Evolutionary conservation across 2,329 filamentous ascomycete genomes (phyloP).

Genomic region (Ophiostoma himal-ulmi): DNA sequence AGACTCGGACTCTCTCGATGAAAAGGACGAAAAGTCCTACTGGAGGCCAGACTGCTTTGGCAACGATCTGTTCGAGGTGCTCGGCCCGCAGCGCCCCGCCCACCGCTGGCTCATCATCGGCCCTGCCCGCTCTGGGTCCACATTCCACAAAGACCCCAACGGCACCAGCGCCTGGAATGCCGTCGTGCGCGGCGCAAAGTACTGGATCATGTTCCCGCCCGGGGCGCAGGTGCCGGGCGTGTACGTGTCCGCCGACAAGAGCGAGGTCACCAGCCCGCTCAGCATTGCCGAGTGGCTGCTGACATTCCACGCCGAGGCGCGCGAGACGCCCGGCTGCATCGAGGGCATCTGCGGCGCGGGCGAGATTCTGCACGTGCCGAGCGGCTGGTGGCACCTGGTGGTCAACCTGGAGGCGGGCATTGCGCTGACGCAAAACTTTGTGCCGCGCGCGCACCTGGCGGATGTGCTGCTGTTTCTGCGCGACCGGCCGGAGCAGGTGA

Average conservation of each 20-base stretch:
- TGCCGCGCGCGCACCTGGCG: slow-evolving; percentile 66
- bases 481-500: slow-evolving; percentile 79
- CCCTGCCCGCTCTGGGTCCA: slow-evolving; percentile 79
- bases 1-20: slow-evolving; percentile 46
- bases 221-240: slow-evolving; percentile 76
- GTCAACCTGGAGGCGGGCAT: slow-evolving; percentile 81
- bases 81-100: slow-evolving; percentile 74
- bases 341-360: slow-evolving; percentile 81
- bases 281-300: slow-evolving; percentile 97
- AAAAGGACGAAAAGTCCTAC: slow-evolving; percentile 48
- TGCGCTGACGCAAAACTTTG: slow-evolving; percentile 92
- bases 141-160: slow-evolving; percentile 82
- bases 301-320: slow-evolving; percentile 78
- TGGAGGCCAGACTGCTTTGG: slow-evolving; percentile 81
- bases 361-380: slow-evolving; percentile 87
- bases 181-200: slow-evolving; percentile 81
- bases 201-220: slow-evolving; percentile 98
- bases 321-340: slow-evolving; percentile 66
- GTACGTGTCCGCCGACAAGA: slow-evolving; percentile 80
- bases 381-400: slow-evolving; percentile 95
- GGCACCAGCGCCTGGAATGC: slow-evolving; percentile 87
- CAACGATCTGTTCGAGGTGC: slow-evolving; percentile 73
- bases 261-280: slow-evolving; percentile 86
- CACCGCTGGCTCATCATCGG: slow-evolving; percentile 91
- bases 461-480: slow-evolving; percentile 74